Conservation (phyloP, 2,329 filamentous ascomycete genomes). For the Hirsutella thompsonii region DNA sequence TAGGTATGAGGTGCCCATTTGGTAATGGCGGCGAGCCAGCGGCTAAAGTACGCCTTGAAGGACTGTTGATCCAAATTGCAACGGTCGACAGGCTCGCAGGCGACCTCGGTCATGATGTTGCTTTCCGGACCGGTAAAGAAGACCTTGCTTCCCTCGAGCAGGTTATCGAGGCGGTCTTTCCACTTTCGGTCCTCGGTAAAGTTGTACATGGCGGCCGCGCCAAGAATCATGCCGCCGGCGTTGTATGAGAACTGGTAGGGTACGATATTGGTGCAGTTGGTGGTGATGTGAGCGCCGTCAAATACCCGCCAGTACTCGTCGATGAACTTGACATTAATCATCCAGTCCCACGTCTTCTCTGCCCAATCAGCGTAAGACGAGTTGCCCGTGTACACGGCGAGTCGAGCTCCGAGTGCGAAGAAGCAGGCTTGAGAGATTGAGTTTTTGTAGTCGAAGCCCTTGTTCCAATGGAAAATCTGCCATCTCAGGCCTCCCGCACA, state of each 20-base stretch:
- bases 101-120: conserved; percentile 50
- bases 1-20: conserved; percentile 51
- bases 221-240: conserved; percentile 51
- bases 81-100: conserved; percentile 47
- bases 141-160: conserved; percentile 38
- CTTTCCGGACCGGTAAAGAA: conserved; percentile 40
- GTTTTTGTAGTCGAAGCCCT: conserved; percentile 68
- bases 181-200: conserved; percentile 39
- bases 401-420: conserved; percentile 50
- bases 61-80: conserved; percentile 52
- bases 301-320: conserved; percentile 46
- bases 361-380: conserved; percentile 69
- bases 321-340: conserved; percentile 42
- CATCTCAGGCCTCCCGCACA: conserved; percentile 70
- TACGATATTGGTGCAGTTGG: conserved; percentile 44
- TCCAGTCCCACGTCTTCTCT: conserved; percentile 60
- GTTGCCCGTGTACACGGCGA: conserved; percentile 69
- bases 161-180: conserved; percentile 42
- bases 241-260: conserved; percentile 61
- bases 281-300: conserved; percentile 44
- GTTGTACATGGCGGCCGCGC: conserved; percentile 58
- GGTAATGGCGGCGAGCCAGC: conserved; percentile 48
- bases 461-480: conserved; percentile 78
- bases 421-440: conserved; percentile 50
- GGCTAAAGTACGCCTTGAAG: conserved; percentile 50